These are phyloP conservation scores for Volvariella surrecta DNA, from an alignment of 1,284 basidiomycete species.

Conservation along the genomic window DNA sequence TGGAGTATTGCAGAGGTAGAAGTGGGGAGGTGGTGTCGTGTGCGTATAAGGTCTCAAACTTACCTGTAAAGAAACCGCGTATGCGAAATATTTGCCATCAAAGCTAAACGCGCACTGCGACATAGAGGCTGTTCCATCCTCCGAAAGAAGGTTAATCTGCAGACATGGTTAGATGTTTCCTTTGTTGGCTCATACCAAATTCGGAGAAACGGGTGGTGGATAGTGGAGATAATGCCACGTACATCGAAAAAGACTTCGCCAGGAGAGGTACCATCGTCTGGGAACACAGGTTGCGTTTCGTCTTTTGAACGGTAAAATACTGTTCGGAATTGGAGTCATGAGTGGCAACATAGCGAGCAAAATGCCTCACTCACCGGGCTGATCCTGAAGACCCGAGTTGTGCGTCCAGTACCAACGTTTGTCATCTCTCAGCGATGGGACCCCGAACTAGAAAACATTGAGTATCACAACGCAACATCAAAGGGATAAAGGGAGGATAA, in stretches of 20 bases:
- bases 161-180: too few relatives aligned
- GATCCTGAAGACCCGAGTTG: slow-evolving; percentile 64
- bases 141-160: slow-evolving; percentile 47
- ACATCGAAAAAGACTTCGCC: slow-evolving; percentile 76
- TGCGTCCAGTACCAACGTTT: slow-evolving; percentile 73
- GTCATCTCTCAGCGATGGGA: slow-evolving; percentile 54
- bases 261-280: slow-evolving; percentile 26
- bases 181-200: too few relatives aligned
- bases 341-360: not conserved
- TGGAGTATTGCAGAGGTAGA: too few relatives aligned
- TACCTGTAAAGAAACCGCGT: slow-evolving; percentile 68
- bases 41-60: slow-evolving; percentile 7
- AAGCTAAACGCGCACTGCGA: slow-evolving; percentile 52
- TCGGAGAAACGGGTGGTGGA: not conserved
- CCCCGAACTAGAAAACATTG: slow-evolving; percentile 39
- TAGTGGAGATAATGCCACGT: slow-evolving; percentile 6
- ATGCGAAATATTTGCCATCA: slow-evolving; percentile 66
- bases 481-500: not conserved
- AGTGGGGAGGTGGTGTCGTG: too few relatives aligned
- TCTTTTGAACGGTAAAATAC: slow-evolving; percentile 64
- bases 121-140: slow-evolving; percentile 69
- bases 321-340: slow-evolving; percentile 11
- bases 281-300: slow-evolving; percentile 42
- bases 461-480: not conserved
- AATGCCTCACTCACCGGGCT: slow-evolving; percentile 38